A percentile compares a stretch with the other conserved stretches of the same genome.
Conservation (phyloP, 208 protist genomes). For the Trypanosoma cruzi region DNA sequence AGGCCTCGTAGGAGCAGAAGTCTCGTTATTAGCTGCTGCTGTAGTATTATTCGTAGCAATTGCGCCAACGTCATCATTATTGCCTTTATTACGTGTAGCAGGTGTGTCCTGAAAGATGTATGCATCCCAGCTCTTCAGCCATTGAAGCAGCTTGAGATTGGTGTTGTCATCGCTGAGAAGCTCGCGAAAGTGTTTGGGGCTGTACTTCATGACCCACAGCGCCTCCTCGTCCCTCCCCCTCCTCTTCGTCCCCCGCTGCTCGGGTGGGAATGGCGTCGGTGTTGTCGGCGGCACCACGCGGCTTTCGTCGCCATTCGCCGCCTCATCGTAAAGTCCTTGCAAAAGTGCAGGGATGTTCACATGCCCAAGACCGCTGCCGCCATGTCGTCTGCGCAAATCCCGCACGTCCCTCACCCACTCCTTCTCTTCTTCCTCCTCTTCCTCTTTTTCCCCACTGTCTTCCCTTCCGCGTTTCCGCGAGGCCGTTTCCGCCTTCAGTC, state of each 20-base stretch:
- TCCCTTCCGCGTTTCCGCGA: slow-evolving; percentile 5
- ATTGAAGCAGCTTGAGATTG: slow-evolving; percentile 78
- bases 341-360: slow-evolving; percentile 29
- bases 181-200: slow-evolving; percentile 70
- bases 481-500: neutral
- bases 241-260: neutral
- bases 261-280: neutral
- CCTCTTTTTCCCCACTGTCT: neutral
- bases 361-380: slow-evolving; percentile 24
- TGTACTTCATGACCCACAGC: slow-evolving; percentile 83
- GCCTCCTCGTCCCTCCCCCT: slow-evolving; percentile 17
- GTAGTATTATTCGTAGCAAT: no score
- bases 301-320: neutral
- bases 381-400: slow-evolving; percentile 10
- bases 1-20: slow-evolving; percentile 31
- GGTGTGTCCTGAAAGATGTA: slow-evolving; percentile 55
- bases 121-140: slow-evolving; percentile 81
- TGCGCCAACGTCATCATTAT: no score
- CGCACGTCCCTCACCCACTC: slow-evolving; percentile 1
- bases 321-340: slow-evolving; percentile 26
- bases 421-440: slow-evolving; percentile 9
- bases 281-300: neutral
- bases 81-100: neutral
- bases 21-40: neutral
- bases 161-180: slow-evolving; percentile 83